These are phyloP conservation scores for Mycena haematopus DNA, from an alignment of 768 basidiomycete genomes.

Conservation along the genomic window DNA sequence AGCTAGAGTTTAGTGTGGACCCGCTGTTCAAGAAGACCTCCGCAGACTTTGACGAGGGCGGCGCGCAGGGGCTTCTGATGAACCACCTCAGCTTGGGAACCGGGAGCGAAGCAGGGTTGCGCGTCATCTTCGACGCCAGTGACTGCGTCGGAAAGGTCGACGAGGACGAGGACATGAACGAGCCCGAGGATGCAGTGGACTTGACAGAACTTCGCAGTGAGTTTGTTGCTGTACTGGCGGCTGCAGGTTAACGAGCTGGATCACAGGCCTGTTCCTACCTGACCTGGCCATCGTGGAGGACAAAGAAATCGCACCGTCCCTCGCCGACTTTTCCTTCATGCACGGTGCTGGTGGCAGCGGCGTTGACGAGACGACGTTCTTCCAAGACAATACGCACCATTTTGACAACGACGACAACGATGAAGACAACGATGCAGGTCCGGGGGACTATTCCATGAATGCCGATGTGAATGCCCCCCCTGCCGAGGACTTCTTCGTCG, in stretches of 20 bases:
- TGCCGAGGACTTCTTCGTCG: conserved; percentile 72
- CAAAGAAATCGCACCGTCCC: conserved; percentile 80
- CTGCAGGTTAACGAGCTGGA: conserved; percentile 10
- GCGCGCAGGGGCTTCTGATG: conserved; percentile 94
- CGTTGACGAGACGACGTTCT: conserved; percentile 68
- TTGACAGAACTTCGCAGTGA: conserved; percentile 66
- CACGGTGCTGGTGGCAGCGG: conserved; percentile 59
- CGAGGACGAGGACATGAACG: conserved; percentile 76
- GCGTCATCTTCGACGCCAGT: conserved; percentile 96
- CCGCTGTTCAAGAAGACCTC: conserved; percentile 97
- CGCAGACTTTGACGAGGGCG: conserved; percentile 98
- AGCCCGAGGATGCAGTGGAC: conserved; percentile 74
- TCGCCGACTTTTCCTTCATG: conserved; percentile 84
- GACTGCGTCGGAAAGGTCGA: conserved; percentile 85
- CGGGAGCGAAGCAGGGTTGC: conserved; percentile 79
- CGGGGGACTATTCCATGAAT: conserved; percentile 45
- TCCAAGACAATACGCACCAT: conserved; percentile 57
- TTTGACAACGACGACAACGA: conserved; percentile 51
- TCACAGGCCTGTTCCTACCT: conserved; percentile 73
- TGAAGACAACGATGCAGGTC: conserved; percentile 46
- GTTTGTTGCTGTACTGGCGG: neutral
- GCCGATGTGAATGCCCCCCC: conserved; percentile 46
- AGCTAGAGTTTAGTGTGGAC: conserved; percentile 95
- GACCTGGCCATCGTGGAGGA: conserved; percentile 66
- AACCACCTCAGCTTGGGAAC: conserved; percentile 87